Conservation (phyloP, 305 asterid species). For the Nicotiana rustica region DNA sequence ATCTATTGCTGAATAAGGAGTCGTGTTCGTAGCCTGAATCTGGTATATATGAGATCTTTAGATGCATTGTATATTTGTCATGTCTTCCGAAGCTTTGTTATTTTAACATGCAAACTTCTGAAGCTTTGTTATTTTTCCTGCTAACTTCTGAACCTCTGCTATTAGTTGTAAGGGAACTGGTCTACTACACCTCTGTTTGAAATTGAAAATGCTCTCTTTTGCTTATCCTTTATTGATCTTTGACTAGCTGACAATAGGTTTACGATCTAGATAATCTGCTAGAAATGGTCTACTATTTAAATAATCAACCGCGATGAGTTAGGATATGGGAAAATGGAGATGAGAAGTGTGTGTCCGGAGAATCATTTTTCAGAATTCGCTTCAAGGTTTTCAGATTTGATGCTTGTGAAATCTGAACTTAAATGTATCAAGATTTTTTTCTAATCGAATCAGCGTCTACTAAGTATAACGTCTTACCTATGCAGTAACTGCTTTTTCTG, state of each 20-base stretch:
- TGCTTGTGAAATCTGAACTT: background rate
- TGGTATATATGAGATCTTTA: constrained; percentile 60
- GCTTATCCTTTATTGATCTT: background rate
- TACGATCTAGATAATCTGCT: background rate
- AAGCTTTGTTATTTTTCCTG: constrained; percentile 30
- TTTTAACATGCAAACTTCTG: constrained; percentile 20
- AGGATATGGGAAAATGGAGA: background rate
- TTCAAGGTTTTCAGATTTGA: too few relatives aligned
- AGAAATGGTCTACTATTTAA: background rate
- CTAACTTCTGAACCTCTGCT: constrained; percentile 32
- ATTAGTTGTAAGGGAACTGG: constrained; percentile 5
- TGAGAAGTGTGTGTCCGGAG: background rate
- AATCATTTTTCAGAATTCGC: background rate
- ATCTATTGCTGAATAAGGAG: constrained; percentile 25
- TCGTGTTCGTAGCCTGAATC: constrained; percentile 32
- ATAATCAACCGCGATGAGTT: background rate
- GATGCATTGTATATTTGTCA: constrained; percentile 64
- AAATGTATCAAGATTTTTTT: too few relatives aligned
- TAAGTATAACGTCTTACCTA: background rate
- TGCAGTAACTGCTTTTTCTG: background rate
- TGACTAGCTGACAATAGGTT: background rate
- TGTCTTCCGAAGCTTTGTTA: constrained; percentile 52
- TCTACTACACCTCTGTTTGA: background rate
- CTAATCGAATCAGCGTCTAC: background rate
- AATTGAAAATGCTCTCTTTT: background rate